Evolutionary conservation across 495 filamentous ascomycete species (phyloP).

Genomic region (Haplographium delicatum): DNA sequence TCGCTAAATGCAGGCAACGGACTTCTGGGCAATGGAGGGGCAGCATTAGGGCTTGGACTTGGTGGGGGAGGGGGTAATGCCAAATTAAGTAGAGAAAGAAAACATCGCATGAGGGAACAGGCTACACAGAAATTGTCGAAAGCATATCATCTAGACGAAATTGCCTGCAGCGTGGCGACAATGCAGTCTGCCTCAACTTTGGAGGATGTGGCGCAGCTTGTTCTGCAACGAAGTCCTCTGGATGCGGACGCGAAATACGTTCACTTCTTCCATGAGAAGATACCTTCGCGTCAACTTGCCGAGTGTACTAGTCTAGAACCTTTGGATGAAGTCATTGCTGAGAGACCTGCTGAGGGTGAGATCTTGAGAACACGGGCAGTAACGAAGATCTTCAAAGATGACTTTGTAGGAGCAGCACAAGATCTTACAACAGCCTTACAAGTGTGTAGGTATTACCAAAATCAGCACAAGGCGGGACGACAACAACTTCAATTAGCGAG

Average conservation of each 20-base stretch:
- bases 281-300: conserved; percentile 68
- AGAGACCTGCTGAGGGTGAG: conserved; percentile 55
- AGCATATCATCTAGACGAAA: conserved; percentile 74
- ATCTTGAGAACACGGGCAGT: conserved; percentile 66
- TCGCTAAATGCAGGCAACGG: conserved; percentile 34
- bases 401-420: conserved; percentile 57
- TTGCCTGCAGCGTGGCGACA: conserved; percentile 72
- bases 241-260: conserved; percentile 74
- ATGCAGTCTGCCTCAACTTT: conserved; percentile 77
- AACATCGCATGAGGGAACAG: conserved; percentile 69
- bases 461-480: conserved; percentile 38
- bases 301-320: conserved; percentile 62
- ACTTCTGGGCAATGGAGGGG: conserved; percentile 46
- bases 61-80: conserved; percentile 50
- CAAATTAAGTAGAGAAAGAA: conserved; percentile 66
- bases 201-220: conserved; percentile 70
- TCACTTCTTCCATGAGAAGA: conserved; percentile 86
- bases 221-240: conserved; percentile 56
- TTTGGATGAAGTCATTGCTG: conserved; percentile 60
- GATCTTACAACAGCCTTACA: conserved; percentile 62
- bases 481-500: conserved; percentile 42
- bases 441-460: conserved; percentile 48
- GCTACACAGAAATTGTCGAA: conserved; percentile 69
- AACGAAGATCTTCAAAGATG: conserved; percentile 70
- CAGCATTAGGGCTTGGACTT: conserved; percentile 57